These are phyloP conservation scores for Microcos paniculata DNA, from an alignment of 345 rosid genomes.

Conservation along the genomic window DNA sequence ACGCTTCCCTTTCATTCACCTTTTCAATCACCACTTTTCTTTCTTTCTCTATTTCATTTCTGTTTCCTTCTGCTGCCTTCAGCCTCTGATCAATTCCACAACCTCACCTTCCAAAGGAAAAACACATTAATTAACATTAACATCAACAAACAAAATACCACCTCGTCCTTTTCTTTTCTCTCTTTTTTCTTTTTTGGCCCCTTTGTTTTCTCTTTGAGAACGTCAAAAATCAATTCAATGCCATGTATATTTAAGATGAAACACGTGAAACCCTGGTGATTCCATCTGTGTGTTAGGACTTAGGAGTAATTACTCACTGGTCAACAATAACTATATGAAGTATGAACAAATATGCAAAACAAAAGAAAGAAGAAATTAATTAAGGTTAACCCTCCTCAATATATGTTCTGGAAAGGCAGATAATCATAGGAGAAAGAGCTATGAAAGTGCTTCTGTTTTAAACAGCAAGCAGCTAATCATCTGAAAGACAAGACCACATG, in stretches of 20 bases:
- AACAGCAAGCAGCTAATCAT: slow-evolving; percentile 6
- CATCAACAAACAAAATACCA: not conserved
- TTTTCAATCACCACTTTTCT: slow-evolving; percentile 23
- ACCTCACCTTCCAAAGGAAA: not conserved
- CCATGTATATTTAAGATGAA: not conserved
- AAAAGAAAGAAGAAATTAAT: not conserved
- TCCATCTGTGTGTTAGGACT: not conserved
- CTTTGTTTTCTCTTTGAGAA: not conserved
- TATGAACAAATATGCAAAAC: not conserved
- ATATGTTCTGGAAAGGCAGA: not conserved
- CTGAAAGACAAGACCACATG: slow-evolving; percentile 24
- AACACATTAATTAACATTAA: not conserved
- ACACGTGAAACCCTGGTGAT: not conserved
- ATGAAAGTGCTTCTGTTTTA: not conserved
- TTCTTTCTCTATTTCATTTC: not conserved
- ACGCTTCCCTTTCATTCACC: slow-evolving; percentile 24
- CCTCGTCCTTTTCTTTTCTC: not conserved
- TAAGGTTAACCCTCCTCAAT: not conserved
- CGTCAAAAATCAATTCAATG: not conserved
- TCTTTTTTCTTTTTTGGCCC: not conserved
- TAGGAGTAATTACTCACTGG: not conserved
- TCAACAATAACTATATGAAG: not conserved
- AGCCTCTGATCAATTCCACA: not conserved
- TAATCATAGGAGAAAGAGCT: not conserved
- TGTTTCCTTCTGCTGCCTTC: not conserved